A percentile compares a stretch with the other conserved stretches of the same genome.
Evolutionary conservation across 768 basidiomycete genomes (phyloP).

Genomic region (Xerocomellus intermedius): DNA sequence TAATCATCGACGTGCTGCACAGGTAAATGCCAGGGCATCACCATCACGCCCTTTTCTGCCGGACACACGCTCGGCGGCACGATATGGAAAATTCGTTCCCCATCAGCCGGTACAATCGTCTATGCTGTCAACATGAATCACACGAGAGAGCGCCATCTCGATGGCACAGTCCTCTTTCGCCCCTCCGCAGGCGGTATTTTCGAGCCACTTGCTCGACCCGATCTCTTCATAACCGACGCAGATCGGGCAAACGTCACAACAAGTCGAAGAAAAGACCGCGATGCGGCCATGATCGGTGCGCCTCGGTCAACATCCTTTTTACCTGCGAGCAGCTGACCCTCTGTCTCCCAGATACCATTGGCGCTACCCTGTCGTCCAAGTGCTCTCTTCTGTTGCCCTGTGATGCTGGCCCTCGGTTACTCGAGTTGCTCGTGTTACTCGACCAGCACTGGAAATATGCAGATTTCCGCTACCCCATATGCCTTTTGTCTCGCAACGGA

Average conservation of each 20-base stretch:
- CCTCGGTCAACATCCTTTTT: slow-evolving; percentile 8
- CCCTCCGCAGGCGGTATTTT: slow-evolving; percentile 74
- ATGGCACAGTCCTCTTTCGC: slow-evolving; percentile 85
- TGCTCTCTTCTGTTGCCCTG: slow-evolving; percentile 88
- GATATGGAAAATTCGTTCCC: slow-evolving; percentile 98
- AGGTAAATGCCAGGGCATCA: slow-evolving; percentile 91
- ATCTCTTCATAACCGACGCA: slow-evolving; percentile 91
- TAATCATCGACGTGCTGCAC: slow-evolving; percentile 4
- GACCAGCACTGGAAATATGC: slow-evolving; percentile 98
- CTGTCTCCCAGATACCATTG: slow-evolving; percentile 69
- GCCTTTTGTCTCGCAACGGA: slow-evolving; percentile 87
- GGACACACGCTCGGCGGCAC: slow-evolving; percentile 96
- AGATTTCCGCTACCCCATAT: slow-evolving; percentile 81
- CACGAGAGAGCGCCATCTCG: slow-evolving; percentile 92
- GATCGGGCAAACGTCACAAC: slow-evolving; percentile 80
- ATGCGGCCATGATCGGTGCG: slow-evolving; percentile 81
- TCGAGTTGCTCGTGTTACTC: slow-evolving; percentile 92
- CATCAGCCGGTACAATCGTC: slow-evolving; percentile 91
- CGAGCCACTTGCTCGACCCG: slow-evolving; percentile 85
- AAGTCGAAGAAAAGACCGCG: slow-evolving; percentile 86
- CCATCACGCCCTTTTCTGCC: slow-evolving; percentile 92
- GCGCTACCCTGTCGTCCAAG: slow-evolving; percentile 75
- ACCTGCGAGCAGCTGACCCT: neutral
- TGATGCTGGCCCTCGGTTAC: slow-evolving; percentile 90
- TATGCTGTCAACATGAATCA: slow-evolving; percentile 97